Evolutionary conservation across 1,139 yeast genomes (phyloP).

Genomic region (Nakaseomyces nivariensis): DNA sequence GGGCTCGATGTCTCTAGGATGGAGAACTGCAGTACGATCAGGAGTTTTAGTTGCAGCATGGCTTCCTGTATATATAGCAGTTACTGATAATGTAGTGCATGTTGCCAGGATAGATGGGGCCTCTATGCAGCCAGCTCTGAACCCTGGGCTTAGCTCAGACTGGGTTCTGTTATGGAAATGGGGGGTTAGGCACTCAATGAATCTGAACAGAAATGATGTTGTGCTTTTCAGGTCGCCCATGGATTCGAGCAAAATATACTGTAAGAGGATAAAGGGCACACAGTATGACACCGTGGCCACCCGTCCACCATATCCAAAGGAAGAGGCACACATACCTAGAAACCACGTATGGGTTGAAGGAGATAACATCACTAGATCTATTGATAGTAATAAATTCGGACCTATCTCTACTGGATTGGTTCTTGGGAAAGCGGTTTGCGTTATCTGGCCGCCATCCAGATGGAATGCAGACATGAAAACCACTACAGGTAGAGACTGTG

Average conservation of each 20-base stretch:
- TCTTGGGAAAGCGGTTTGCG: slow-evolving; percentile 55
- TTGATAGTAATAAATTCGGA: slow-evolving; percentile 79
- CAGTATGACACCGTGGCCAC: slow-evolving; percentile 63
- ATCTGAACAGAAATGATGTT: slow-evolving; percentile 56
- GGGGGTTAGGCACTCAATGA: slow-evolving; percentile 39
- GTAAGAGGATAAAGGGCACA: slow-evolving; percentile 68
- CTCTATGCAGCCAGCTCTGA: slow-evolving; percentile 86
- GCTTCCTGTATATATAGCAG: slow-evolving; percentile 70
- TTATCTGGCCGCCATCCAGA: slow-evolving; percentile 62
- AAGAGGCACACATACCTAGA: slow-evolving; percentile 52
- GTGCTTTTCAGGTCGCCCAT: slow-evolving; percentile 69
- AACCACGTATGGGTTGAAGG: slow-evolving; percentile 94
- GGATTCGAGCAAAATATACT: slow-evolving; percentile 61
- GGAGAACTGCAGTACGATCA: slow-evolving; percentile 2
- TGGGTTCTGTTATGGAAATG: slow-evolving; percentile 64
- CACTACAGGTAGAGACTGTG: slow-evolving; percentile 20
- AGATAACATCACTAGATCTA: slow-evolving; percentile 70
- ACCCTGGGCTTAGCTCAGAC: slow-evolving; percentile 53
- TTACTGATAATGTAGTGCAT: slow-evolving; percentile 63
- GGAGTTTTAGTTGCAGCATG: slow-evolving; percentile 38
- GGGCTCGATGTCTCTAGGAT: not conserved
- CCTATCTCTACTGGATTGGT: slow-evolving; percentile 74
- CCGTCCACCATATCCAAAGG: slow-evolving; percentile 55
- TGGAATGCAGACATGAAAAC: slow-evolving; percentile 31
- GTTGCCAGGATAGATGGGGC: slow-evolving; percentile 71